A percentile compares a stretch with the other conserved stretches of the same genome.
These are phyloP conservation scores for Cytospora chrysosperma DNA, from an alignment of 2,329 filamentous ascomycete genomes.

Conservation along the genomic window DNA sequence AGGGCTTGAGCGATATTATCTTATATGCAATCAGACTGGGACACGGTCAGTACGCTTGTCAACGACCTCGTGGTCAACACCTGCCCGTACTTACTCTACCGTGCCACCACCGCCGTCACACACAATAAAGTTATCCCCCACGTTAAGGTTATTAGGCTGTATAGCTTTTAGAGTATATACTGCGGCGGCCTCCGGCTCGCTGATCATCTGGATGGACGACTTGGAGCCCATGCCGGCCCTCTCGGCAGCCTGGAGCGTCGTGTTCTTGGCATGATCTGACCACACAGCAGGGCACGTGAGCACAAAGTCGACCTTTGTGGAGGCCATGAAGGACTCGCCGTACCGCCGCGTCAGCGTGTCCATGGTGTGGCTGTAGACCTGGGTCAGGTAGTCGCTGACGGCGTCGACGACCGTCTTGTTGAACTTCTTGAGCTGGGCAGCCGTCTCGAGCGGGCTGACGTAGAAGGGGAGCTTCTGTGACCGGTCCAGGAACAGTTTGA, in stretches of 20 bases:
- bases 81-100: constrained; percentile 56
- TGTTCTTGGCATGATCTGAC: constrained; percentile 84
- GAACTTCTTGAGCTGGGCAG: constrained; percentile 70
- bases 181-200: constrained; percentile 75
- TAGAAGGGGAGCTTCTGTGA: constrained; percentile 80
- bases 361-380: constrained; percentile 76
- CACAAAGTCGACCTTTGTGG: constrained; percentile 74
- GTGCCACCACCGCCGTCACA: constrained; percentile 64
- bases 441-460: constrained; percentile 74
- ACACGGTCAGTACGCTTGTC: constrained; percentile 21
- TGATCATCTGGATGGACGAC: constrained; percentile 74
- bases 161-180: constrained; percentile 79
- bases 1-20: constrained; percentile 69
- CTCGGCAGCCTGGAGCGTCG: constrained; percentile 74
- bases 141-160: constrained; percentile 69
- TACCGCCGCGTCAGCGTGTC: constrained; percentile 72
- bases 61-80: too few species aligned
- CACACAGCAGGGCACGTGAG: constrained; percentile 81
- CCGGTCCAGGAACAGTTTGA: constrained; percentile 81
- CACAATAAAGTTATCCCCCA: constrained; percentile 65
- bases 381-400: constrained; percentile 75
- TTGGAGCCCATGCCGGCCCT: constrained; percentile 73
- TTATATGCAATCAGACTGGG: constrained; percentile 73
- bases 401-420: constrained; percentile 78
- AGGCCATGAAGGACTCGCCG: constrained; percentile 75